Conservation (phyloP, 169 alveolate species). For the Cytauxzoon felis region DNA sequence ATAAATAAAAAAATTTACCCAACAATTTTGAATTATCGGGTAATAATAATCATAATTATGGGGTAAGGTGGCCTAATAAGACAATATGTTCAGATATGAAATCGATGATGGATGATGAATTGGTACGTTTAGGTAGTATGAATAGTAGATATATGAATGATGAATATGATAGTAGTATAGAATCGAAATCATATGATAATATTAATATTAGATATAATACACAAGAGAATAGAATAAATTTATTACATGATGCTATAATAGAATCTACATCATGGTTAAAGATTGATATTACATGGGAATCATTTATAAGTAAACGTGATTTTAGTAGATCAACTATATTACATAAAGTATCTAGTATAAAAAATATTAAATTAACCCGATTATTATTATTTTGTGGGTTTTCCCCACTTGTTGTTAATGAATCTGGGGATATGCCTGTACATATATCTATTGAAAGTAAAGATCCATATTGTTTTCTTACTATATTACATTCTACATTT, state of each 20-base stretch:
- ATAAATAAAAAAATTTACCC: not conserved
- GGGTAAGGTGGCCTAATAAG: slow-evolving; percentile 23
- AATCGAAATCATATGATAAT: too few species aligned
- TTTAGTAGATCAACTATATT: slow-evolving; percentile 46
- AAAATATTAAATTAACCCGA: slow-evolving; percentile 18
- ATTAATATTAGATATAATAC: too few species aligned
- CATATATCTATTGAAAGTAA: slow-evolving; percentile 50
- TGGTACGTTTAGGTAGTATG: slow-evolving; percentile 1
- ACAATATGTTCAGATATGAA: slow-evolving; percentile 11
- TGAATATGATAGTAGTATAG: not conserved
- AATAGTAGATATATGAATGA: not conserved
- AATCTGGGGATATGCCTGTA: slow-evolving; percentile 62
- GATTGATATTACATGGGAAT: slow-evolving; percentile 41
- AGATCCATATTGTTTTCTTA: slow-evolving; percentile 42
- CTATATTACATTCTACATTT: slow-evolving; percentile 47
- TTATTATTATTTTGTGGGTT: slow-evolving; percentile 36
- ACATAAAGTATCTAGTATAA: slow-evolving; percentile 46
- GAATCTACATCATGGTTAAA: slow-evolving; percentile 15
- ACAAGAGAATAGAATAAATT: not conserved
- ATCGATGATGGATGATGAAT: not conserved
- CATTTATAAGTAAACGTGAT: slow-evolving; percentile 36
- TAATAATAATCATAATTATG: too few species aligned
- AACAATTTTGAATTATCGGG: too few species aligned
- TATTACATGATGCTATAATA: slow-evolving; percentile 3
- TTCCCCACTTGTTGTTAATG: slow-evolving; percentile 53